Percentiles rank a stretch among this genome's conserved stretches.
phyloP scores from a whole-genome alignment of 352 stramenopile species.

The Hyaloperonospora arabidopsidis region DNA sequence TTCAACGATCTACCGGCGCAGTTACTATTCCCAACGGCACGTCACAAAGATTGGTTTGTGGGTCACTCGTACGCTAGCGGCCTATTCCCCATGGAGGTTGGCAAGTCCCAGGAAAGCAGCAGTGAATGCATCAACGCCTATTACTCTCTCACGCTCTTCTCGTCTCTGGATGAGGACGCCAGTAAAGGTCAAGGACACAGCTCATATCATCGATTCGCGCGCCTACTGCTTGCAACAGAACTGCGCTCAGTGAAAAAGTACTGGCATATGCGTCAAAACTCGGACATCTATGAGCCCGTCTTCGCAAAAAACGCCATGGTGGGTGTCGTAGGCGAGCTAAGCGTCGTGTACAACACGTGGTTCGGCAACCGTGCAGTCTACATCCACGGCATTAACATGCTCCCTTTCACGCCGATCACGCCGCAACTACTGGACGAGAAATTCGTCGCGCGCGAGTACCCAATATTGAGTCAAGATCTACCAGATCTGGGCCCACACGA shows the following conservation, averaged over 20 bases:
- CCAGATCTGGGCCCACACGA: slow-evolving; percentile 32
- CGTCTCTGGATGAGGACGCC: slow-evolving; percentile 44
- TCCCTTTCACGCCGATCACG: slow-evolving; percentile 74
- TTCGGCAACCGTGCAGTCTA: slow-evolving; percentile 65
- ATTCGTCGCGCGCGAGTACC: slow-evolving; percentile 53
- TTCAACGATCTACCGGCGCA: slow-evolving; percentile 42
- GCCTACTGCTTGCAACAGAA: slow-evolving; percentile 89
- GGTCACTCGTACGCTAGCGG: slow-evolving; percentile 94
- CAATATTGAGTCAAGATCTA: slow-evolving; percentile 40
- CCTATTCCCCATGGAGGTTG: slow-evolving; percentile 90
- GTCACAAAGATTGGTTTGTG: slow-evolving; percentile 95
- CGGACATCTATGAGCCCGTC: slow-evolving; percentile 61
- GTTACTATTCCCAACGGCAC: slow-evolving; percentile 74
- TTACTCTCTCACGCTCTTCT: slow-evolving; percentile 89
- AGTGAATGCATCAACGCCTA: slow-evolving; percentile 95
- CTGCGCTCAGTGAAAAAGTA: slow-evolving; percentile 91
- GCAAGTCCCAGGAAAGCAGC: slow-evolving; percentile 94
- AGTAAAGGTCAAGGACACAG: slow-evolving; percentile 15
- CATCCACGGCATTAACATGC: slow-evolving; percentile 81
- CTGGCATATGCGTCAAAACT: slow-evolving; percentile 90
- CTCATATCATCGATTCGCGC: slow-evolving; percentile 81
- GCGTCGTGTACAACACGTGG: slow-evolving; percentile 79
- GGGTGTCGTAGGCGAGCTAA: slow-evolving; percentile 69
- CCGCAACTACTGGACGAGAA: slow-evolving; percentile 46
- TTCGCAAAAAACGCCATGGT: slow-evolving; percentile 78